Base-by-base conservation (phyloP, 805 yeast species). In the Cyberlindnera xylosilytica region DNA sequence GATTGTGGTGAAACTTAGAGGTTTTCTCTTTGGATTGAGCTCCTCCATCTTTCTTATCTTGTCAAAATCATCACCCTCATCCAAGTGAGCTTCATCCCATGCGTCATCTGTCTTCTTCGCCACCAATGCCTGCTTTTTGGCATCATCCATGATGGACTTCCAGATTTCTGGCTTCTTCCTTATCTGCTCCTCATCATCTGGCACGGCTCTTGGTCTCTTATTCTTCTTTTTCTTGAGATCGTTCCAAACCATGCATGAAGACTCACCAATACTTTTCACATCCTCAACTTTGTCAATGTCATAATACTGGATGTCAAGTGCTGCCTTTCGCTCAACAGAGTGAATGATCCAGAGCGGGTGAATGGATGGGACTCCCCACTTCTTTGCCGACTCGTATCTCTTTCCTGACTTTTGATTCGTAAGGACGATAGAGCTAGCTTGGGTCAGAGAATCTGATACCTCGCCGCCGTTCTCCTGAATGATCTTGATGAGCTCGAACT, bases 361-460 rank as follows among this genome's bases (percentile, higher is more conserved):
- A 3, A 72, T 66, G 1, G 64, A 58, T 1, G 67, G 65, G 6
- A 72, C 64, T 7, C 56, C 53, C 74, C 76, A 69, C 35, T 57
- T 60, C 18, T 52, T 44, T 1, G 78, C 75, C 44, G 74, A 75
- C 13, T 63, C 63, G 52, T 68, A 79, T 39, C 86, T 53, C 43
- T 67, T 72, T 0, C 87, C 87, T 15, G 61, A 54, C 20, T 60
- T 60, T 36, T 72, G 77, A 22, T 77, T 68, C n/a, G 79, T 70
- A 4, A 81, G 66, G 1, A 81, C 61, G 44, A 73, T 66, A 3
- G 68, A 51, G 36, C 68, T 68, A 6, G 67, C 60, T 8, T 64
- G 62, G 2, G 78, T 72, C 28, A 81, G 60, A 1, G 82, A 70
- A 18, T 73, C 76, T 1, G 78, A 69, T 2, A 72, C 70, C 16